Evolutionary conservation across 805 yeast species (phyloP), one percentile per base, ranked within the genome.

Genomic region (Wickerhamiella sorbophila): DNA sequence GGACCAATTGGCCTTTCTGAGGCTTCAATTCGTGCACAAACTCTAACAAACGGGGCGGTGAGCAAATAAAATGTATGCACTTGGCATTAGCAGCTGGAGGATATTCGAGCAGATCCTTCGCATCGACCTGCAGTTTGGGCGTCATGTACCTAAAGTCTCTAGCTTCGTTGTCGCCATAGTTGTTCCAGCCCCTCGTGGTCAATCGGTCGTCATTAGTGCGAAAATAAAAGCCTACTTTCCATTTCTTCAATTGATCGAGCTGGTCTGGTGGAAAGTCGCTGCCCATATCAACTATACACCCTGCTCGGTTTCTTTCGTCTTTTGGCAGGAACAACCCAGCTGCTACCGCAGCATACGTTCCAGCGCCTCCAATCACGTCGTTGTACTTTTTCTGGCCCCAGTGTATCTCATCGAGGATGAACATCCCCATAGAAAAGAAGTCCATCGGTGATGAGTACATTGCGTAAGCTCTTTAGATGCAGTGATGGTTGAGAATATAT

Each of bases 321-420:
- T 52, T 44, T 0, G 73, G 54, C 1, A 75, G 64, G 39, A 82
- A 53, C 27, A 64, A 64, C 19, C 87, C 63, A 0, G 84, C 76
- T 0, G 95, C 95, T 14, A 80, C 62, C 1, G 77, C 71, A 1
- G 86, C 86, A 57, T 71, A 87, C 1, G 88, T 73, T 0, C 94
- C 95, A 2, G 87, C 97, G 2, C 97, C 97, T 0, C 97, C 97
- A 37, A 83, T 66, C 5, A 87, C 67, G 55, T 82, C 58, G 1
- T 36, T 9, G 44, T 49, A 66, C 42, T 44, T 62, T 39, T 47
- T 61, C 48, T 41, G 56, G 0, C 73, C 69, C 52, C 73, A 76
- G 43, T 73, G 76, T 50, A 86, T 83, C 48, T 84, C 94, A 58
- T 87, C 97, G 15, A 87, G 70, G 52, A 88, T 85, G 61, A 85